Evolutionary conservation across 1,284 basidiomycete genomes (phyloP).

Genomic region (Ustanciosporium gigantosporum): DNA sequence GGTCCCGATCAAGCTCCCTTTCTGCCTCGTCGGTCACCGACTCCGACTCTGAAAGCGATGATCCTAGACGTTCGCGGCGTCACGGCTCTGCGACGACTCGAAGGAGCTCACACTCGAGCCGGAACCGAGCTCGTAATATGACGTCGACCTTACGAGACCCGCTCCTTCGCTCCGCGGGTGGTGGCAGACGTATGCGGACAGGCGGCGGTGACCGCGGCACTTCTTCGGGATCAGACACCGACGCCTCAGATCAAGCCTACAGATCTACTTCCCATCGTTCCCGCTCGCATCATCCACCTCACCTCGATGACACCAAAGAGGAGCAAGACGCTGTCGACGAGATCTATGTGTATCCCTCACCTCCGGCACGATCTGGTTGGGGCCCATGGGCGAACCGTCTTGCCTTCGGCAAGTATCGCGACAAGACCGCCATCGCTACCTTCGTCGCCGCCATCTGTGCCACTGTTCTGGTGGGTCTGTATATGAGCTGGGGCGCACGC

Average conservation of each 20-base stretch:
- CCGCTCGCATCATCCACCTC: too few species aligned
- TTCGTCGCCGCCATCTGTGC: constrained; percentile 30
- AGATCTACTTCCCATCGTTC: too few species aligned
- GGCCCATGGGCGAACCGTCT: constrained; percentile 44
- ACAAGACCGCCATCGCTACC: constrained; percentile 43
- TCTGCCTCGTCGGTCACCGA: constrained; percentile 42
- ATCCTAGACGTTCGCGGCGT: constrained; percentile 4
- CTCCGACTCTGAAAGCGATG: constrained; percentile 29
- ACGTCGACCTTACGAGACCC: constrained; percentile 35
- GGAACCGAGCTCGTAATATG: constrained; percentile 37
- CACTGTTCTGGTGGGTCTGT: constrained; percentile 35
- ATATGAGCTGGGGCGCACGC: constrained; percentile 25
- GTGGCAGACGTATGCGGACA: constrained; percentile 8
- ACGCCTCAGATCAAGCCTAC: not conserved
- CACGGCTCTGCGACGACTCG: not conserved
- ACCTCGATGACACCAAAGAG: constrained; percentile 1
- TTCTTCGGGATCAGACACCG: constrained; percentile 13
- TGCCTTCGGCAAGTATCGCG: constrained; percentile 46
- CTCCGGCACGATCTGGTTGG: constrained; percentile 34
- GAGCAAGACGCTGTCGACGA: constrained; percentile 15
- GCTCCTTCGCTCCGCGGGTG: constrained; percentile 24
- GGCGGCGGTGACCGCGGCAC: not conserved
- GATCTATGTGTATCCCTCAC: constrained; percentile 35
- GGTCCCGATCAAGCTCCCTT: constrained; percentile 23
- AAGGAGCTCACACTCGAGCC: constrained; percentile 13